Evolutionary conservation across 148 eudicot genomes (phyloP), one percentile per base, ranked within the genome.

Genomic region (Selenicereus undatus): DNA sequence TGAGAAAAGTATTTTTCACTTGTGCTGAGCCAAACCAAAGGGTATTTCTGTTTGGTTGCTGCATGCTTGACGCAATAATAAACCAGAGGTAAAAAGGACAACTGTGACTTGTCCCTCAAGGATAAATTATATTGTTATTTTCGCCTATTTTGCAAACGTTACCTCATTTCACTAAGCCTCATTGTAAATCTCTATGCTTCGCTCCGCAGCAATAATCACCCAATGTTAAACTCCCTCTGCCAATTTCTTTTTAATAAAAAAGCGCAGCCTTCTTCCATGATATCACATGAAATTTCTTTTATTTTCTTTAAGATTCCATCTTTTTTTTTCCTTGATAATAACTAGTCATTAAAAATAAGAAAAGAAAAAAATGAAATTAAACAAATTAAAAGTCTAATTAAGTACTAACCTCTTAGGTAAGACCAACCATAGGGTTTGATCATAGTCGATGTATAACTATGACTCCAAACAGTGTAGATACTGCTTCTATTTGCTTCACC

Each of bases 361-460:
- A 16, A 17, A 8, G 7, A 2, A 30, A 8, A 70, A 5, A 7
- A 71, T 1, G 11, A 71, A 11, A 32, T 32, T 32, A 32, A 32
- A 71, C n/a, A 5, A 20, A 71, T 16, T 21, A 39, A 39, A 64
- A 24, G 26, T 60, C 14, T 1, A 39, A 7, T 3, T 11, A 45
- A n/a, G 8, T 42, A 7, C 76, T 73, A 52, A 73, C 76, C 76
- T 73, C 54, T 43, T 73, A n/a, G 14, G 21, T 73, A 73, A n/a
- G 54, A 22, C 56, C 54, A 73, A 45, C 2, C 76, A n/a, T 73
- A 73, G 26, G 76, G 30, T 73, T 43, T 43, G 54, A 73, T 73
- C 30, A 24, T 20, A 24, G 30, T 45, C 10, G 76, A 11, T n/a
- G 76, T 18, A 11, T 43, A 73, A 73, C 30, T 43, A 3, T 39